Evolutionary conservation across 495 filamentous ascomycete genomes (phyloP).

Genomic region (Amorphotheca resinae): DNA sequence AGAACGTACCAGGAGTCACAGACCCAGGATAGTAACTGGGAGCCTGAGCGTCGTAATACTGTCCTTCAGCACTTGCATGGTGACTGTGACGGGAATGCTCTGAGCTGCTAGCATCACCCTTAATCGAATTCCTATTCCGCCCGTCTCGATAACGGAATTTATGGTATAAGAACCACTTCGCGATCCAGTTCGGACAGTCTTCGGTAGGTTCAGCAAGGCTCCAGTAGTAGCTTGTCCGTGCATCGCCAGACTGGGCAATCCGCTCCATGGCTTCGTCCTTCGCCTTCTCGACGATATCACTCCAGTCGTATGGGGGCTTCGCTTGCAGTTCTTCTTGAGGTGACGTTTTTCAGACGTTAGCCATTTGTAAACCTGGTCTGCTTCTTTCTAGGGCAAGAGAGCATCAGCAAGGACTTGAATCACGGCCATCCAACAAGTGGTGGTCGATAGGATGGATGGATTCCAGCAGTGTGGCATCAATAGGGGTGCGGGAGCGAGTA

Average conservation of each 20-base stretch:
- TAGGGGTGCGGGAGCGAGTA: not conserved
- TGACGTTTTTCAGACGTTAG: constrained; percentile 17
- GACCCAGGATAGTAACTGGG: not conserved
- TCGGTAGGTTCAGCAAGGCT: constrained; percentile 13
- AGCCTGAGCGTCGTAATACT: constrained; percentile 1
- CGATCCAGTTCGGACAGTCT: constrained; percentile 44
- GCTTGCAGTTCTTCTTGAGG: constrained; percentile 19
- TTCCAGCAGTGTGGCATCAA: not conserved
- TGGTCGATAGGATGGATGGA: not conserved
- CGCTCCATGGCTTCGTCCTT: constrained; percentile 20
- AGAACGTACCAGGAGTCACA: not conserved
- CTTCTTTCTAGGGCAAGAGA: constrained; percentile 15
- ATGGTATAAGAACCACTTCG: constrained; percentile 45
- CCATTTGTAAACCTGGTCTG: constrained; percentile 19
- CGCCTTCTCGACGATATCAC: constrained; percentile 17
- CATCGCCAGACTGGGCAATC: constrained; percentile 12
- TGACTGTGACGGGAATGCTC: not conserved
- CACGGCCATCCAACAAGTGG: not conserved
- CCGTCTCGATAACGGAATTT: constrained; percentile 46
- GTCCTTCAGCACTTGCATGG: not conserved
- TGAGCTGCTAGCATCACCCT: not conserved
- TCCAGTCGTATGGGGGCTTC: constrained; percentile 22
- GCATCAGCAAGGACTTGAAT: constrained; percentile 9
- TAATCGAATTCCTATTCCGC: constrained; percentile 26
- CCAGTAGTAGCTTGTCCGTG: constrained; percentile 17